A percentile compares a stretch with the other conserved stretches of the same genome.
Evolutionary conservation across 441 rosid species (phyloP).

Genomic region (Aleurites moluccanus): DNA sequence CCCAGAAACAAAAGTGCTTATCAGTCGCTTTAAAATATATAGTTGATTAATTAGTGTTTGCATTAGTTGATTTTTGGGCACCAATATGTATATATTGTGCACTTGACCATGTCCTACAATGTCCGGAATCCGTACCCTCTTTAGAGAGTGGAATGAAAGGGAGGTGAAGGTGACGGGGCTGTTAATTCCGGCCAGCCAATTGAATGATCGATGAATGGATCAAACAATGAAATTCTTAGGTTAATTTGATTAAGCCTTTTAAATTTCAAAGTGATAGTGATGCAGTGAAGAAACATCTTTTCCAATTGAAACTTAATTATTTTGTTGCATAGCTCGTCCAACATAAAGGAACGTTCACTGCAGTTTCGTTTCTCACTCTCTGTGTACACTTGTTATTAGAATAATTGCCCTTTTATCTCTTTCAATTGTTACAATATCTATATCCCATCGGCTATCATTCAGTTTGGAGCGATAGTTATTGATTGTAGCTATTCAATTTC

Average conservation of each 20-base stretch:
- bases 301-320: not conserved
- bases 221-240: not conserved
- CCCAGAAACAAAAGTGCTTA: not conserved
- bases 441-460: not conserved
- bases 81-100: not conserved
- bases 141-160: not conserved
- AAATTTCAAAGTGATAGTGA: not conserved
- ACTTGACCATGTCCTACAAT: not conserved
- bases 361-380: not conserved
- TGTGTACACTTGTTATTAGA: not conserved
- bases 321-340: slow-evolving; percentile 13
- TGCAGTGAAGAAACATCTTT: not conserved
- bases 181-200: not conserved
- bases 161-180: not conserved
- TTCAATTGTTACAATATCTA: not conserved
- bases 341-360: slow-evolving; percentile 4
- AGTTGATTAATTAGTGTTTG: not conserved
- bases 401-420: not conserved
- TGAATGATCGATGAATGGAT: too few relatives aligned
- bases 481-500: too few relatives aligned
- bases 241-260: not conserved
- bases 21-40: not conserved
- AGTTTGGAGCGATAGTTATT: too few relatives aligned
- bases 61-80: not conserved
- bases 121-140: not conserved